Evolutionary conservation across 1,139 yeast genomes (phyloP), one percentile per base, ranked within the genome.

Genomic region (Groenewaldozyma sp.): DNA sequence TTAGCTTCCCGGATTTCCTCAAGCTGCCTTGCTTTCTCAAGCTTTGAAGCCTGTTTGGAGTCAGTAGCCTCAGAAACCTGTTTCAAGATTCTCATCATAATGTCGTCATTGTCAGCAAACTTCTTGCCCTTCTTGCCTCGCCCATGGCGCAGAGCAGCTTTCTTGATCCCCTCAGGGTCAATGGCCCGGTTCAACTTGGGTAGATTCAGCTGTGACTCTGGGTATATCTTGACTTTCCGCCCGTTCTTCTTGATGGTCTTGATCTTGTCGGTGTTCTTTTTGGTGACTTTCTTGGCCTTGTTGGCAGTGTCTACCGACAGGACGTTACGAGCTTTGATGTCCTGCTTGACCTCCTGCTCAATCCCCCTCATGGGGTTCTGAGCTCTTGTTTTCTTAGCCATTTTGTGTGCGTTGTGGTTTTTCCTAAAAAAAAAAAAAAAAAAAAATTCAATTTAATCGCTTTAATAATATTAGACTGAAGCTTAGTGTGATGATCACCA

Each of bases 91-190:
- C 94, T 71, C 36, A 76, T 71, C 53, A 82, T 64, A 26, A 76
- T 61, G 55, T 83, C 91, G 56, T 83, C 93, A 37, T 65, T 82
- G 6, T 32, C 42, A 22, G 87, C 79, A 60, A 88, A 87, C 54
- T 80, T 81, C 67, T 91, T 91, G 39, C 97, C 97, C 65, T 88
- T 91, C 63, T 88, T 91, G 39, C 96, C 96, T 46, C 71, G 71
- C 10, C 33, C 33, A 29, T 29, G 14, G n/a, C 17, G 13, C 13
- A 13, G 13, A 21, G 33, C 33, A 48, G 70, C 73, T 52, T 74
- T 74, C 36, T 69, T 70, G 51, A 82, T 78, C 7, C 83, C 86
- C 35, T 95, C 96, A 0, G 97, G 95, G 36, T 76, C 74, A 32
- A 88, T 71, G 7, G 96, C 86, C 51, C 73, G 79, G 59, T 91